Percentiles rank a stretch among this genome's conserved stretches.
phyloP scores from a whole-genome alignment of 345 rosid genomes.

The Raphanus sativus region DNA sequence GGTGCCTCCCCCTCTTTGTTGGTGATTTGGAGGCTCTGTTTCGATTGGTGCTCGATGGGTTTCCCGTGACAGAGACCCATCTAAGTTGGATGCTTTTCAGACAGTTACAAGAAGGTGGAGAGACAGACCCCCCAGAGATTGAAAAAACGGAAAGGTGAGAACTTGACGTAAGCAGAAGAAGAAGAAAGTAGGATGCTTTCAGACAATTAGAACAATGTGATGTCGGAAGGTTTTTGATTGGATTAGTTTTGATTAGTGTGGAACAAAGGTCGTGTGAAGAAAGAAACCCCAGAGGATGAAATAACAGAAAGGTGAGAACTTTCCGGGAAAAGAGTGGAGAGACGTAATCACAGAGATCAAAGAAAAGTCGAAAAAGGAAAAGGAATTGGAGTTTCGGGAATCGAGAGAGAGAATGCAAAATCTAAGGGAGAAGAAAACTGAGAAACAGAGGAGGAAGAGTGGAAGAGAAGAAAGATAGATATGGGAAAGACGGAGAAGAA shows the following conservation, averaged over 20 bases:
- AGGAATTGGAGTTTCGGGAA: constrained; percentile 43
- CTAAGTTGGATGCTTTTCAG: neutral
- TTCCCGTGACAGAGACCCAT: constrained; percentile 97
- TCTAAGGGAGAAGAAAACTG: constrained; percentile 22
- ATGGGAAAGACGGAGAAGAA: constrained; percentile 7
- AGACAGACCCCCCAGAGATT: no score
- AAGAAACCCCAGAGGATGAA: constrained; percentile 12
- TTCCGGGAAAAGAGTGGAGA: constrained; percentile 28
- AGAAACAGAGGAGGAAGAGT: constrained; percentile 25
- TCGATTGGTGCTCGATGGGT: constrained; percentile 54
- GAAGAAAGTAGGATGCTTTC: neutral
- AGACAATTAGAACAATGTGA: neutral
- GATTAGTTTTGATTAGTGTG: no score
- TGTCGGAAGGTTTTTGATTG: neutral
- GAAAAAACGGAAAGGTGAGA: neutral
- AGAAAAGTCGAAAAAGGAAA: constrained; percentile 3
- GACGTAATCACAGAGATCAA: constrained; percentile 17
- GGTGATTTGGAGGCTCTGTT: constrained; percentile 33
- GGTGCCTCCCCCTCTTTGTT: constrained; percentile 33
- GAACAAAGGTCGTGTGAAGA: no score
- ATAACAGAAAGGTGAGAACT: constrained; percentile 13
- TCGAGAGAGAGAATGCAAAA: constrained; percentile 28
- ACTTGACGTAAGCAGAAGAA: constrained; percentile 9
- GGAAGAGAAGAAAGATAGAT: constrained; percentile 35
- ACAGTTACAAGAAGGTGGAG: no score